Conservation (phyloP, 2,329 filamentous ascomycete species). For the Chalaropsis thielavioides region DNA sequence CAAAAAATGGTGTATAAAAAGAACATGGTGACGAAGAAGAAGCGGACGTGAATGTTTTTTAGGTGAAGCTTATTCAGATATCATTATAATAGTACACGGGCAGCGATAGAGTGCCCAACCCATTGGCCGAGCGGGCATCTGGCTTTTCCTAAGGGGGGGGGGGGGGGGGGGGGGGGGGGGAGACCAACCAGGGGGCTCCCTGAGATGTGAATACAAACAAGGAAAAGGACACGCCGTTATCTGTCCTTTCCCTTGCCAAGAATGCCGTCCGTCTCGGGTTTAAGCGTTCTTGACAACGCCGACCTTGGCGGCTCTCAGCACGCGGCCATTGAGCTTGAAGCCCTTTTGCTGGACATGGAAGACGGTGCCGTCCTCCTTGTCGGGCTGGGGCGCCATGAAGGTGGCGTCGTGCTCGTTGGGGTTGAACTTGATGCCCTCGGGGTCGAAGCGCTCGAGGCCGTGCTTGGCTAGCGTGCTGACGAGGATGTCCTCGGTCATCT, state of each 20-base stretch:
- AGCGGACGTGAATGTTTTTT: constrained; percentile 1
- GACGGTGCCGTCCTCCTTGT: constrained; percentile 79
- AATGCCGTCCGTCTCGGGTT: constrained; percentile 17
- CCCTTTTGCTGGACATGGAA: constrained; percentile 93
- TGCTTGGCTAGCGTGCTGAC: constrained; percentile 85
- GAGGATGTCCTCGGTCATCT: constrained; percentile 87
- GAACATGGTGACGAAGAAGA: neutral
- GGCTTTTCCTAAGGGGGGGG: neutral
- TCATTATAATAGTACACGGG: constrained; percentile 18
- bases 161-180: no score
- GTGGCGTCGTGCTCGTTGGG: constrained; percentile 94
- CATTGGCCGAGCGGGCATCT: neutral
- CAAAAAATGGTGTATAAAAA: neutral
- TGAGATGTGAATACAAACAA: neutral
- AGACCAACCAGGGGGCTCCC: no score
- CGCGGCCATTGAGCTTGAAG: constrained; percentile 80
- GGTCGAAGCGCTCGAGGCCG: constrained; percentile 79
- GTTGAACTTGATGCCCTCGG: constrained; percentile 76
- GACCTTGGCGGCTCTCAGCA: constrained; percentile 86
- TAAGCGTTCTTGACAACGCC: constrained; percentile 78
- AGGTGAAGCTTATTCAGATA: neutral
- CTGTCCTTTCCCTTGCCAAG: no score
- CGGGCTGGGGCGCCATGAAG: constrained; percentile 77
- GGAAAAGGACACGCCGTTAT: neutral
- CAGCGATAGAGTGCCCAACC: neutral